Evolutionary conservation across 208 protist genomes (phyloP).

Genomic region (Acanthamoeba lenticulata): DNA sequence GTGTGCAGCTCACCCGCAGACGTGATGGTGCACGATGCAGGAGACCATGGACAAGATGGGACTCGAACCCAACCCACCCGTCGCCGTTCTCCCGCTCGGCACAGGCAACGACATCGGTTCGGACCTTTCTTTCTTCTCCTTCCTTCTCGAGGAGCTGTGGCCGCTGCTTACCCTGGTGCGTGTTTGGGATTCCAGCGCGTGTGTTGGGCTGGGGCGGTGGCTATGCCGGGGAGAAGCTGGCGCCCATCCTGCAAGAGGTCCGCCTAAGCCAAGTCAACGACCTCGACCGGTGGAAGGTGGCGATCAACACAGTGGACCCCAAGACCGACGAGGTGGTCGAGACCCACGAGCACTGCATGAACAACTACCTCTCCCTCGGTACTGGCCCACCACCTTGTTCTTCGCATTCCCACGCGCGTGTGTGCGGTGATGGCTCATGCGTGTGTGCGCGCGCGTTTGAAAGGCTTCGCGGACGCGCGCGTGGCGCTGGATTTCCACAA

Average conservation of each 20-base stretch:
- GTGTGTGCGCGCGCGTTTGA: background rate
- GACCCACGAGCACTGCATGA: background rate
- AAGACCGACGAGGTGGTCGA: background rate
- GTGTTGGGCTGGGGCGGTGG: constrained; percentile 46
- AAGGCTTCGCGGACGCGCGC: constrained; percentile 27
- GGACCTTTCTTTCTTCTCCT: background rate
- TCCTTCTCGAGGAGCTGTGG: background rate
- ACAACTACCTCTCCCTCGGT: constrained; percentile 40
- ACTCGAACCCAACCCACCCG: constrained; percentile 9
- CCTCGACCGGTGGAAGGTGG: constrained; percentile 30
- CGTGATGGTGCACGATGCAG: background rate
- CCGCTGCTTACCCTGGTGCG: background rate
- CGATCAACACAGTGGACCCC: background rate
- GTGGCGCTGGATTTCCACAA: constrained; percentile 65
- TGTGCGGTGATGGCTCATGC: background rate
- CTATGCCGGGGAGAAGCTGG: background rate
- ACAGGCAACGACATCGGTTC: constrained; percentile 60
- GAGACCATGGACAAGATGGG: constrained; percentile 63
- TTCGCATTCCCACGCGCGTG: too few relatives aligned
- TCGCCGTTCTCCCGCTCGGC: constrained; percentile 27
- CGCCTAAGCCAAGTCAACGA: background rate
- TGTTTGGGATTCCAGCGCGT: background rate
- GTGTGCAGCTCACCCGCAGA: background rate
- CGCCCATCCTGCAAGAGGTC: background rate
- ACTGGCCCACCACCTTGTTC: background rate